Base-by-base conservation (phyloP, 179 eudicot genomes). In the Monotropa hypopitys region DNA sequence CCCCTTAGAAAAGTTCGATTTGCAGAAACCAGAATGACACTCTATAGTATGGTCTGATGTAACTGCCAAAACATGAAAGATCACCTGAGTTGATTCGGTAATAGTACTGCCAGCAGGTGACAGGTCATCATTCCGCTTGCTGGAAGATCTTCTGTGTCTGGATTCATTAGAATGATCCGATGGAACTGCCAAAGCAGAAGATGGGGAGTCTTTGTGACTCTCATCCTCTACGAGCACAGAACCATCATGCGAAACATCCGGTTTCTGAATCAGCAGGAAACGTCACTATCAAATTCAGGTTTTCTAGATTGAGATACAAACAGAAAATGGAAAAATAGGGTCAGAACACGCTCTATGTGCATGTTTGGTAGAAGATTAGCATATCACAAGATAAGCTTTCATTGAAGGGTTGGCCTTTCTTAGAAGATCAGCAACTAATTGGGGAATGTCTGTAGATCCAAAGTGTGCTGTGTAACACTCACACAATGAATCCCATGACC, bases 71-170 rank as follows among this genome's bases (percentile, higher is more conserved):
- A 45, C 43, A 20, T 65, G 43, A 65, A 15, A 65, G 78, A 89
- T 89, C 56, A 81, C 90, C 77, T 93, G 92, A 87, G 86, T 84
- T 83, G 92, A 81, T 80, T 89, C 99, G 20, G 87, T 78, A 61
- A 90, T 77, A 35, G 88, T 81, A 86, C 99, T 87, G 69, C 90
- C 89, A 76, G 81, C 86, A 66, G 87, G 85, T 65, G 94, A 91
- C 70, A 87, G 78, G 76, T 88, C 91, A 79, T 87, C 91, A 82
- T 84, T 88, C 88, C 87, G 88, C 73, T 80, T 88, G 89, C 93
- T 88, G 63, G 89, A 87, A 62, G 93, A 87, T 86, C 89, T 89
- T 82, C 54, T 80, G 76, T 86, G 94, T 46, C 80, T 84, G 51
- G 57, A 70, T 78, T 84, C 86, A 84, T 70, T 82, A 71, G 88